phyloP scores from a whole-genome alignment of 1,139 yeast species.

The Arxiozyma bovina region DNA sequence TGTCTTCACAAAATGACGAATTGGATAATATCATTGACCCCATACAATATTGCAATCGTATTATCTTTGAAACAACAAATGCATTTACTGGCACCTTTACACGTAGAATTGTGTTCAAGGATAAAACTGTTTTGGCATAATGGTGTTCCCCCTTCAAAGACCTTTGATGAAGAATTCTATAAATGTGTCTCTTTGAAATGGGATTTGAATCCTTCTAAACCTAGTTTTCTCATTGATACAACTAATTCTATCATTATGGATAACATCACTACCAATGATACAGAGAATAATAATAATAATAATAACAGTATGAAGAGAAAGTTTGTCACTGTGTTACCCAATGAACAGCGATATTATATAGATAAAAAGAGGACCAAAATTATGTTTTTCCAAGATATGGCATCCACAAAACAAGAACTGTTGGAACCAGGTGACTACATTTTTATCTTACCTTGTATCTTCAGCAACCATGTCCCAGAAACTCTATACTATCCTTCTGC shows the following conservation, averaged over 20 bases:
- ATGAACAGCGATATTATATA: neutral
- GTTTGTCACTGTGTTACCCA: neutral
- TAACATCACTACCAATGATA: neutral
- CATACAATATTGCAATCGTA: constrained; percentile 29
- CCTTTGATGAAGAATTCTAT: constrained; percentile 40
- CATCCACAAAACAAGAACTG: neutral
- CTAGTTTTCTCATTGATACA: constrained; percentile 38
- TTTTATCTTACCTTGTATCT: constrained; percentile 60
- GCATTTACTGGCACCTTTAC: constrained; percentile 19
- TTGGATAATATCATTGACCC: constrained; percentile 44
- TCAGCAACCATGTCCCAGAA: constrained; percentile 68
- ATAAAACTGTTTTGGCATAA: constrained; percentile 45
- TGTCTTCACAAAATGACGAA: constrained; percentile 5
- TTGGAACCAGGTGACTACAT: constrained; percentile 61
- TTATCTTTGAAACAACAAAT: constrained; percentile 25
- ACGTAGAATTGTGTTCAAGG: constrained; percentile 28
- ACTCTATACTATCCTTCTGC: constrained; percentile 47
- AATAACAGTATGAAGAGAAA: neutral
- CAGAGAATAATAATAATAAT: neutral
- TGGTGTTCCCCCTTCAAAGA: constrained; percentile 42
- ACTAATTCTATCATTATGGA: neutral
- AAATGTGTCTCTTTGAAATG: constrained; percentile 42
- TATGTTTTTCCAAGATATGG: neutral
- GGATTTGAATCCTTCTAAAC: constrained; percentile 38
- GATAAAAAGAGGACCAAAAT: neutral